A percentile compares a stretch with the other conserved stretches of the same genome.
Conservation (phyloP, 108 stramenopile genomes). For the Seminavis robusta region DNA sequence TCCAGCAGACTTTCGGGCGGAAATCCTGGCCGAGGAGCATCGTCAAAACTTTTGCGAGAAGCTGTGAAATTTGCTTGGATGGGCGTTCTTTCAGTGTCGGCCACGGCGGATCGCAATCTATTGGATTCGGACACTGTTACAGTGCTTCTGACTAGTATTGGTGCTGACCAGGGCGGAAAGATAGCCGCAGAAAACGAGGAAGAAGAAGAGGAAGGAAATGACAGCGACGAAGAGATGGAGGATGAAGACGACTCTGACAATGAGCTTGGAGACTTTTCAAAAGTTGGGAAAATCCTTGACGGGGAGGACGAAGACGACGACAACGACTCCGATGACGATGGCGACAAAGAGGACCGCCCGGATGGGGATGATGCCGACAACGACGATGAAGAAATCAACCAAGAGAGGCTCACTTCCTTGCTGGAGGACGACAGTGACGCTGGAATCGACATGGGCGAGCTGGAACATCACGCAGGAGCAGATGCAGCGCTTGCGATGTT, state of each 20-base stretch:
- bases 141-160: conserved; percentile 57
- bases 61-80: conserved; percentile 66
- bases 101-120: conserved; percentile 24
- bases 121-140: conserved; percentile 51
- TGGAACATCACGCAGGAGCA: conserved; percentile 88
- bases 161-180: conserved; percentile 21
- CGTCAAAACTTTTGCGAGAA: conserved; percentile 71
- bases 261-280: not conserved
- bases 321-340: conserved; percentile 25
- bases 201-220: conserved; percentile 40
- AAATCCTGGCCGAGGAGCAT: conserved; percentile 45
- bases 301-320: conserved; percentile 26
- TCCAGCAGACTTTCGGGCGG: conserved; percentile 66
- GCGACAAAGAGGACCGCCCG: conserved; percentile 27
- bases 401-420: conserved; percentile 53
- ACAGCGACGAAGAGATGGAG: conserved; percentile 19
- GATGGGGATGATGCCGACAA: conserved; percentile 17
- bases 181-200: conserved; percentile 25
- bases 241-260: conserved; percentile 28
- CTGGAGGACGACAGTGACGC: conserved; percentile 78
- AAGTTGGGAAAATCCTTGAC: conserved; percentile 15
- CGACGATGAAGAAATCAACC: conserved; percentile 66
- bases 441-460: conserved; percentile 43
- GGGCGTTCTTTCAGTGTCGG: conserved; percentile 39
- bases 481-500: conserved; percentile 80